These are phyloP conservation scores for Mycena galopus DNA, from an alignment of 768 basidiomycete genomes.

Conservation along the genomic window DNA sequence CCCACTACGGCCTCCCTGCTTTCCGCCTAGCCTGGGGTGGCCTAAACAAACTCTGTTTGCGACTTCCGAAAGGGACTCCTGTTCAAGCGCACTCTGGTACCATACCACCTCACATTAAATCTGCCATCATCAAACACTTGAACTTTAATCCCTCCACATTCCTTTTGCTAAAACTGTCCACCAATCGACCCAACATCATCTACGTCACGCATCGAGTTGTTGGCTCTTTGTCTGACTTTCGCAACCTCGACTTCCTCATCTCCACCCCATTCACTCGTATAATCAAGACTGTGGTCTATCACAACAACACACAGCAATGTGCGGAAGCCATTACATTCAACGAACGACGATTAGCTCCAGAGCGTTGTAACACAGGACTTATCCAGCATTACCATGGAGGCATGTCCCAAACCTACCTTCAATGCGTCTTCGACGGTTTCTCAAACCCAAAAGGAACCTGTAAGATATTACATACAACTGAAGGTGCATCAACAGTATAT, in stretches of 20 bases:
- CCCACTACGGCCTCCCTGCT: conserved; percentile 36
- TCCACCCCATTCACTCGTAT: neutral
- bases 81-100: conserved; percentile 40
- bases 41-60: conserved; percentile 18
- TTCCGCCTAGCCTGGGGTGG: conserved; percentile 44
- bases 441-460: conserved; percentile 30
- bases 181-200: conserved; percentile 46
- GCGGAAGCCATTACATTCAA: conserved; percentile 24
- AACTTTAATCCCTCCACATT: conserved; percentile 19
- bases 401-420: conserved; percentile 45
- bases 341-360: conserved; percentile 18
- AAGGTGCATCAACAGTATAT: conserved; percentile 41
- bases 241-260: conserved; percentile 45
- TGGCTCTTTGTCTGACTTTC: conserved; percentile 32
- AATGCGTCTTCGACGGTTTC: conserved; percentile 37
- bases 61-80: conserved; percentile 2
- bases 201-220: conserved; percentile 46
- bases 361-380: conserved; percentile 28
- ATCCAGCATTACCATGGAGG: conserved; percentile 43
- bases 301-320: conserved; percentile 31
- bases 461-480: conserved; percentile 41
- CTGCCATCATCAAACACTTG: conserved; percentile 29
- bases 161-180: conserved; percentile 31
- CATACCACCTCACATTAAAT: conserved; percentile 40
- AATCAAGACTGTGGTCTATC: conserved; percentile 36